A percentile compares a stretch with the other conserved stretches of the same genome.
These are phyloP conservation scores for Crassisporium funariophilum DNA, from an alignment of 768 basidiomycete species.

Conservation along the genomic window DNA sequence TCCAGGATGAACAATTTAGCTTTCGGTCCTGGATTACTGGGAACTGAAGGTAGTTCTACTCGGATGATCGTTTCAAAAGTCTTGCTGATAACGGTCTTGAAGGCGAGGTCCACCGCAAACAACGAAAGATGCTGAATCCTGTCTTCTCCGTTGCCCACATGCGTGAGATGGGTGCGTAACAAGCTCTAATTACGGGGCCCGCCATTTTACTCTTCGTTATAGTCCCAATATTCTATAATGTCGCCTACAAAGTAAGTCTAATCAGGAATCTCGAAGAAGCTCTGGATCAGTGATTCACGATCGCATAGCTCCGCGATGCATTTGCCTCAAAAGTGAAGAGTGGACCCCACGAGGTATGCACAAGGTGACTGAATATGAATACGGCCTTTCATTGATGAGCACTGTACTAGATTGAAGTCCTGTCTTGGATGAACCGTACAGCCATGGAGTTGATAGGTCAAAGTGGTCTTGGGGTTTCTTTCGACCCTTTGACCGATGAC, in stretches of 20 bases:
- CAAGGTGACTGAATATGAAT: too few relatives aligned
- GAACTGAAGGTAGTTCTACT: conserved; percentile 23
- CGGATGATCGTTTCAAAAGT: neutral
- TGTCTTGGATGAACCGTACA: conserved; percentile 42
- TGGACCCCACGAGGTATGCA: conserved; percentile 35
- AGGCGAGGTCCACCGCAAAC: conserved; percentile 45
- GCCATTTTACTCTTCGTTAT: neutral
- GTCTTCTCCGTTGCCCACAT: conserved; percentile 44
- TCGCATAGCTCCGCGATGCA: conserved; percentile 27
- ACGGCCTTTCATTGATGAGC: too few relatives aligned
- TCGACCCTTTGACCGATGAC: conserved; percentile 38
- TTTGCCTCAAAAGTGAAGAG: conserved; percentile 24
- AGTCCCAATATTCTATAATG: conserved; percentile 37
- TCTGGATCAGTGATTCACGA: neutral
- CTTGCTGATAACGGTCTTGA: neutral
- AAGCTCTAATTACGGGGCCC: neutral
- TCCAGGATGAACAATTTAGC: conserved; percentile 18
- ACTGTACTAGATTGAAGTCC: conserved; percentile 35
- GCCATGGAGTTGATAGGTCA: conserved; percentile 53
- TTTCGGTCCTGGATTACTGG: conserved; percentile 31
- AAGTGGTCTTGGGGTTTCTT: conserved; percentile 45
- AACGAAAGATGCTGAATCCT: conserved; percentile 46
- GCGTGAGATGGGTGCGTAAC: conserved; percentile 35
- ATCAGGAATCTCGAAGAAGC: neutral
- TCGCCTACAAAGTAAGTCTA: conserved; percentile 26